phyloP scores from a whole-genome alignment of 257 asterid species.

The Solanum piurae region DNA sequence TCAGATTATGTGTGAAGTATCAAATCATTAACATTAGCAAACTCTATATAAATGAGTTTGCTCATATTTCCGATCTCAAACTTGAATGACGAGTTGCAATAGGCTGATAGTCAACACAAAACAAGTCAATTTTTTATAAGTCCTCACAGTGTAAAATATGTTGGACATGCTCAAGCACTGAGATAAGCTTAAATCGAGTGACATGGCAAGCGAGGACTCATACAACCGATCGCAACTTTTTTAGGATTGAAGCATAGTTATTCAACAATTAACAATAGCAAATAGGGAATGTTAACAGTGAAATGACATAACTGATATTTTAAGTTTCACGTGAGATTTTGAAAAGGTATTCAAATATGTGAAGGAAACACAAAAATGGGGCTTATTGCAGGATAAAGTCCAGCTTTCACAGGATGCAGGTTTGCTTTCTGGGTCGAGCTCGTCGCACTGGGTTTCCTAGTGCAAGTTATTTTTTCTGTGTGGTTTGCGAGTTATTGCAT shows the following conservation, averaged over 20 bases:
- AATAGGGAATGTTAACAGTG: background rate
- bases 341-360: background rate
- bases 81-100: background rate
- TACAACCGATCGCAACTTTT: background rate
- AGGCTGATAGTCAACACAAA: background rate
- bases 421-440: too few relatives aligned
- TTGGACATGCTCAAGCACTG: background rate
- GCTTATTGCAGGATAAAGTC: background rate
- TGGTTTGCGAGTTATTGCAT: too few relatives aligned
- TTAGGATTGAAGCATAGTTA: background rate
- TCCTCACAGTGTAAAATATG: background rate
- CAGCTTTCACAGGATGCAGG: background rate
- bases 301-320: background rate
- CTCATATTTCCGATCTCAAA: background rate
- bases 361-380: background rate
- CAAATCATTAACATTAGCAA: background rate
- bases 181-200: background rate
- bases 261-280: background rate
- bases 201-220: background rate
- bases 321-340: background rate
- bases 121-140: background rate
- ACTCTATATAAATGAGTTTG: background rate
- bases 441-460: too few relatives aligned
- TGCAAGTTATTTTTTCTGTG: too few relatives aligned
- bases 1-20: background rate